phyloP scores from a whole-genome alignment of 768 basidiomycete species.

The Russula sp. region DNA sequence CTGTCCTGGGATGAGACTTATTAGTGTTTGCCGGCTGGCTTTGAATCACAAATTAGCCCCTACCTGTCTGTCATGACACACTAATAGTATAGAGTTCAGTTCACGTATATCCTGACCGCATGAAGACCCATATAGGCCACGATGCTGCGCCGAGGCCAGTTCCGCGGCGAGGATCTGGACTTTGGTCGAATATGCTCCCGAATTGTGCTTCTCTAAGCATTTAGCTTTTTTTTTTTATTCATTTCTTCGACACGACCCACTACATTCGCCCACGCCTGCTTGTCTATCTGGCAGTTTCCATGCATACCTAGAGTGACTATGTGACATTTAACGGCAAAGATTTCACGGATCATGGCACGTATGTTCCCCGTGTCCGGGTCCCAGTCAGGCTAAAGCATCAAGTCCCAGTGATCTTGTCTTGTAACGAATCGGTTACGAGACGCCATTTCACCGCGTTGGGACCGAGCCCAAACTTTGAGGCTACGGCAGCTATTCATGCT shows the following conservation, averaged over 20 bases:
- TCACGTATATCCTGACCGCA: constrained; percentile 11
- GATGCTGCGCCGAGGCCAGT: constrained; percentile 18
- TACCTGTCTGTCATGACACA: neutral
- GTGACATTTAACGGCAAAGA: constrained; percentile 9
- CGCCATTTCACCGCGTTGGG: constrained; percentile 17
- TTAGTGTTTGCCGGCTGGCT: constrained; percentile 1
- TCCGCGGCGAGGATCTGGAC: constrained; percentile 19
- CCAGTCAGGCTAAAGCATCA: constrained; percentile 20
- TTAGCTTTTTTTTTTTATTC: constrained; percentile 7
- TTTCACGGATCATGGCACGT: constrained; percentile 19
- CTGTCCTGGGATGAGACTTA: constrained; percentile 2
- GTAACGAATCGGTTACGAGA: constrained; percentile 21
- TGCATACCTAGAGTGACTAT: constrained; percentile 11
- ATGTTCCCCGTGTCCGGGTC: constrained; percentile 16
- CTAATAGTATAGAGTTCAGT: neutral
- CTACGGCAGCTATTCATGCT: constrained; percentile 10
- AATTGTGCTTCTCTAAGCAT: constrained; percentile 7
- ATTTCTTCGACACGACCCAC: neutral
- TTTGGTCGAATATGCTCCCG: constrained; percentile 1
- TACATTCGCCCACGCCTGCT: constrained; percentile 8
- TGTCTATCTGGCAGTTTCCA: constrained; percentile 21
- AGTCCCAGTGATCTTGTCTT: constrained; percentile 17
- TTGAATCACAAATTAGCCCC: constrained; percentile 11
- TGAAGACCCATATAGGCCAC: constrained; percentile 1
- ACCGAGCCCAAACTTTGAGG: constrained; percentile 16